These are phyloP conservation scores for Fomitopsis serialis DNA, from an alignment of 768 basidiomycete genomes.

Conservation along the genomic window DNA sequence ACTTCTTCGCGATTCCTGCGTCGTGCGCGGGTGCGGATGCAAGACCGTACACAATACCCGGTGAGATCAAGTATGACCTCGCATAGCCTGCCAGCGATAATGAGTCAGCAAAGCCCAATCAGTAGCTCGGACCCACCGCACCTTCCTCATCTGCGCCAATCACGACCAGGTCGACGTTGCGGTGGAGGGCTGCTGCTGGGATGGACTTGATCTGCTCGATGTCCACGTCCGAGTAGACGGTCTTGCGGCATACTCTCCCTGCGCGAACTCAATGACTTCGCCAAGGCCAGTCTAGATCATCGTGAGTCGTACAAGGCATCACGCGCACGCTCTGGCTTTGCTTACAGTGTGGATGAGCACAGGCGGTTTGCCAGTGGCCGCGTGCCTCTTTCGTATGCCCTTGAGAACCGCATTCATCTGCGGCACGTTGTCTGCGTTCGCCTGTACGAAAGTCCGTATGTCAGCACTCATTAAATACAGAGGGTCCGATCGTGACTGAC, in stretches of 20 bases:
- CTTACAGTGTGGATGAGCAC: slow-evolving; percentile 45
- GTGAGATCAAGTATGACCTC: slow-evolving; percentile 46
- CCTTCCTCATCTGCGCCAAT: slow-evolving; percentile 45
- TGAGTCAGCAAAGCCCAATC: too few relatives aligned
- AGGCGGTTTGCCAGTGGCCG: slow-evolving; percentile 30
- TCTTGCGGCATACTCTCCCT: too few relatives aligned
- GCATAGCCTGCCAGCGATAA: slow-evolving; percentile 43
- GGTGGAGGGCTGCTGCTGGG: slow-evolving; percentile 40
- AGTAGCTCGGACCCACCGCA: too few relatives aligned
- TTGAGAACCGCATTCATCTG: slow-evolving; percentile 42
- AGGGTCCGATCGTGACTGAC: too few relatives aligned
- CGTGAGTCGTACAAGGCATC: too few relatives aligned
- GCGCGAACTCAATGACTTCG: slow-evolving; percentile 40
- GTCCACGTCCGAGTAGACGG: slow-evolving; percentile 46
- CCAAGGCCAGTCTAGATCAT: slow-evolving; percentile 4
- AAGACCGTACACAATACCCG: slow-evolving; percentile 56
- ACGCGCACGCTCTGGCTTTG: too few relatives aligned
- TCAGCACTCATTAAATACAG: too few relatives aligned
- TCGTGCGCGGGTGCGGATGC: slow-evolving; percentile 43
- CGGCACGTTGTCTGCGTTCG: slow-evolving; percentile 40
- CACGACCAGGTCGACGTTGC: slow-evolving; percentile 43
- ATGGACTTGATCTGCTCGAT: slow-evolving; percentile 39
- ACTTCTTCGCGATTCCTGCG: slow-evolving; percentile 46
- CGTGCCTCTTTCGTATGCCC: slow-evolving; percentile 44
- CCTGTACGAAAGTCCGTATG: slow-evolving; percentile 30